Conservation (phyloP, 306 rosid genomes). For the Gastrolobium bilobum region DNA sequence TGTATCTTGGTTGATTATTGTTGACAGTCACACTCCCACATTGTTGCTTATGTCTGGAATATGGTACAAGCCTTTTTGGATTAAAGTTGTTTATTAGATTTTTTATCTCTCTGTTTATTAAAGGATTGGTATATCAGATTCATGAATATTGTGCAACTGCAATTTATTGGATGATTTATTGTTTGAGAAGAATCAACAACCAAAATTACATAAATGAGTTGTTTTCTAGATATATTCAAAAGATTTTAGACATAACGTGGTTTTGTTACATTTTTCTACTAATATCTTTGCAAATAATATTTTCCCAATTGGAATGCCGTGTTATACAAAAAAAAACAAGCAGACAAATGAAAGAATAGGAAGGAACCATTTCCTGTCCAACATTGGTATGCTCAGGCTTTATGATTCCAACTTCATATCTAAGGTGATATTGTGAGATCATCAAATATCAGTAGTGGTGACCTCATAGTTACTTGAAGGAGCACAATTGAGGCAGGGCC, state of each 20-base stretch:
- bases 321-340: neutral
- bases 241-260: neutral
- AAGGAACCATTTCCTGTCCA: slow-evolving; percentile 5
- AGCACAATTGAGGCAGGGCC: slow-evolving; percentile 5
- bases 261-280: neutral
- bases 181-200: neutral
- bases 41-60: slow-evolving; percentile 8
- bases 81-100: too few relatives aligned
- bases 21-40: neutral
- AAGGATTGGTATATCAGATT: too few relatives aligned
- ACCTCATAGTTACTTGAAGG: neutral
- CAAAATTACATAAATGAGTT: neutral
- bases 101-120: too few relatives aligned
- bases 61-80: slow-evolving; percentile 15
- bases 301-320: neutral
- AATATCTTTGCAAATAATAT: neutral
- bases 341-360: slow-evolving; percentile 31
- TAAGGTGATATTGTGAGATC: slow-evolving; percentile 8
- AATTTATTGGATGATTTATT: neutral
- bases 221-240: neutral
- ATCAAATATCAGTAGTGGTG: neutral
- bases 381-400: neutral
- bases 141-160: slow-evolving; percentile 5
- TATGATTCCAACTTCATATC: slow-evolving; percentile 25
- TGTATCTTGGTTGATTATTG: slow-evolving; percentile 11